Conservation (phyloP, 2,329 filamentous ascomycete species). For the Graphiopsis chlorocephala region DNA sequence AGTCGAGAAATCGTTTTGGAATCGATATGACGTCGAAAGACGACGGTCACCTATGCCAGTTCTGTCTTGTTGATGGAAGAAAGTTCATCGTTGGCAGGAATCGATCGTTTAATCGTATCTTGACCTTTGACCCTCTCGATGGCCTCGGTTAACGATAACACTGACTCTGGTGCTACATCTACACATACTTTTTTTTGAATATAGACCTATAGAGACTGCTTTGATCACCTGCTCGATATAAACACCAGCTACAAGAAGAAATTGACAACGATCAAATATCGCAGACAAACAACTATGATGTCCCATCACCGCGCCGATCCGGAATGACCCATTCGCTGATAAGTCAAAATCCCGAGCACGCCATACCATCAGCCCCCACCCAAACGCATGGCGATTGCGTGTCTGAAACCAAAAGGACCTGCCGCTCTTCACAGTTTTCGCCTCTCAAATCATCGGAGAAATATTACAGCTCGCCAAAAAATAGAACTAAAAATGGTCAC, state of each 20-base stretch:
- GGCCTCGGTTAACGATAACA: no score
- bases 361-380: not conserved
- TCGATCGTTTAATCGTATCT: not conserved
- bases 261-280: no score
- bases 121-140: not conserved
- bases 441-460: not conserved
- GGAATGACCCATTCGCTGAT: not conserved
- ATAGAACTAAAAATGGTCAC: not conserved
- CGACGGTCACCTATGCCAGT: no score
- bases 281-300: not conserved
- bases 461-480: not conserved
- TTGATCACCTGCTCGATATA: not conserved
- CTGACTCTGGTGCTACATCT: no score
- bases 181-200: no score
- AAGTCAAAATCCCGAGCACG: slow-evolving; percentile 1
- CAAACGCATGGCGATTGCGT: not conserved
- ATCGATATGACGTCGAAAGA: no score
- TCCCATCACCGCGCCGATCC: not conserved
- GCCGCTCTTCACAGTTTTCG: not conserved
- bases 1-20: no score
- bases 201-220: no score
- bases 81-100: not conserved
- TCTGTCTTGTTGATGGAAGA: not conserved
- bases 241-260: not conserved
- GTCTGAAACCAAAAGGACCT: not conserved